Base-by-base conservation (phyloP, 306 rosid genomes). In the Spatholobus suberectus region DNA sequence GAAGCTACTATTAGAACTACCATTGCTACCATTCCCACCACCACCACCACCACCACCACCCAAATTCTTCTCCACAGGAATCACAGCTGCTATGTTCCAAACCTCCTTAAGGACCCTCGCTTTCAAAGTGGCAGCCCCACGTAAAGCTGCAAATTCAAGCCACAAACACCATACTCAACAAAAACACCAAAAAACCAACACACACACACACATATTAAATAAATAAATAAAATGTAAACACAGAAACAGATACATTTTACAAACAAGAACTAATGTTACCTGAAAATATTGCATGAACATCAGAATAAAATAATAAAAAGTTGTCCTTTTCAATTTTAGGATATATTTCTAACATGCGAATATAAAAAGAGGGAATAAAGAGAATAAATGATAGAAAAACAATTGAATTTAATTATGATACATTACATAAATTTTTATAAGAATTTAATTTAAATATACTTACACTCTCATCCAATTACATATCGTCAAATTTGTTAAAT, bases 51-150 rank as follows among this genome's bases (percentile, higher is more conserved):
- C 87, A 14, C 57, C 58, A 7, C 63, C 89, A 69, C 81, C 88
- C 26, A 86, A 38, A 54, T 93, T 97, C 80, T 85, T 96, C 75
- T 96, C 99, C n/a, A 88, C 89, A 0, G 99, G 97, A 76, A 94
- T 96, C 8, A 91, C 97, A 0, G 98, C 92, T 4, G 99, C 99
- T 29, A 93, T 89, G 73, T 90, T 96, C 98, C 95, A 96, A 21
- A 96, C 97, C 78, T 96, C 99, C 92, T 92, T 96, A 69, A 91
- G 89, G 4, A 94, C 97, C 93, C 99, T 91, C 17, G 99, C 97
- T 89, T 94, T 96, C 86, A 96, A 81, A 14, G 99, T 94, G 3
- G 99, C 98, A 0, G 98, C 99, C 46, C 99, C 99, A 51, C 97
- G 94, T 78, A 96, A 73, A 13, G 99, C 98, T 96, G 83, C 69